A percentile compares a stretch with the other conserved stretches of the same genome.
These are phyloP conservation scores for Linum lewisii DNA, from an alignment of 345 rosid genomes.

Conservation along the genomic window DNA sequence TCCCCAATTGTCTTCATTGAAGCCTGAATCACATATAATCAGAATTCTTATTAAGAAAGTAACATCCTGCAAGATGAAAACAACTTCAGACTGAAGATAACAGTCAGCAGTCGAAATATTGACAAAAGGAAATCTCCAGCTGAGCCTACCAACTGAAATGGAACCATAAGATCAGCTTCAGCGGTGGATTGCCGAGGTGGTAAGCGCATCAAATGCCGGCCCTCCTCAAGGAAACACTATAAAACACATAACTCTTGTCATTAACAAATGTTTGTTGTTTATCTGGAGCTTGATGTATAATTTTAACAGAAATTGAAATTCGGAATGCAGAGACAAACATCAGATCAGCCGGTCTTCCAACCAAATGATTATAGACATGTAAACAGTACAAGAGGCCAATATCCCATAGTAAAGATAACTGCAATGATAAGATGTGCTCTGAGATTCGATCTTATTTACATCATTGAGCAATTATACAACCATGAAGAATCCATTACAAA, in stretches of 20 bases:
- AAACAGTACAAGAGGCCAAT: not conserved
- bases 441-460: no score
- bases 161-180: slow-evolving; percentile 94
- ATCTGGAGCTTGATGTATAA: not conserved
- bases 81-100: not conserved
- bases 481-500: no score
- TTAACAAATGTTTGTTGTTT: not conserved
- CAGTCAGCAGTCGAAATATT: not conserved
- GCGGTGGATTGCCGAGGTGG: slow-evolving; percentile 97
- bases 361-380: not conserved
- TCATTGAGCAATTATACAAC: no score
- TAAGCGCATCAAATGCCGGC: slow-evolving; percentile 86
- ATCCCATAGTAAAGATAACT: not conserved
- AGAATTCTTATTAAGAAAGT: not conserved
- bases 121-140: slow-evolving; percentile 3
- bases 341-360: not conserved
- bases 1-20: slow-evolving; percentile 83
- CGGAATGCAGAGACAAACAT: not conserved
- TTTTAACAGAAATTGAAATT: not conserved
- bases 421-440: not conserved
- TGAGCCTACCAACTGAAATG: slow-evolving; percentile 81
- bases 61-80: slow-evolving; percentile 1
- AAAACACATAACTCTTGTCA: slow-evolving; percentile 1
- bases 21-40: slow-evolving; percentile 48
- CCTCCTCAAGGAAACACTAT: slow-evolving; percentile 96